Evolutionary conservation across 1,139 yeast species (phyloP).

Genomic region (Taphrina pruni): DNA sequence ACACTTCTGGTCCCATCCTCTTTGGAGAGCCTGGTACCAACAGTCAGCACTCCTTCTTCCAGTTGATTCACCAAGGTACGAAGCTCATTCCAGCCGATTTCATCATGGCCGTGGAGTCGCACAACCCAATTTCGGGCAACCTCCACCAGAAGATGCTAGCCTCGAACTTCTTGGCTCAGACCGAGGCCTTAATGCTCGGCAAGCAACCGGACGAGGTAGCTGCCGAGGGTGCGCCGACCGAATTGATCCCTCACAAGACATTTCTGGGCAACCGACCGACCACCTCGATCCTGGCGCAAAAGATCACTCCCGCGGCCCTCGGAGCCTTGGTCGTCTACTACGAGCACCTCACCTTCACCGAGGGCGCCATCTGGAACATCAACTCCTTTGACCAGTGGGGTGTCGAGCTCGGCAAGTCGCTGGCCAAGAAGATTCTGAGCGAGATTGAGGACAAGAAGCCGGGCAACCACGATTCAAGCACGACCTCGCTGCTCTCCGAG

Average conservation of each 20-base stretch:
- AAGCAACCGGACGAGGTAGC: slow-evolving; percentile 83
- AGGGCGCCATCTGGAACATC: slow-evolving; percentile 99
- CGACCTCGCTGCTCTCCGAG: slow-evolving; percentile 90
- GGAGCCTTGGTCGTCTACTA: slow-evolving; percentile 97
- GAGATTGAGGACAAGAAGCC: slow-evolving; percentile 71
- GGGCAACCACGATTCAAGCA: slow-evolving; percentile 83
- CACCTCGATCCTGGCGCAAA: slow-evolving; percentile 91
- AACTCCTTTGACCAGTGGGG: slow-evolving; percentile 99
- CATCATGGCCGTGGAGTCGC: slow-evolving; percentile 95
- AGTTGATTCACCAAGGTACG: slow-evolving; percentile 98
- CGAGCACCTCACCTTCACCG: slow-evolving; percentile 95
- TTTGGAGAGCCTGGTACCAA: slow-evolving; percentile 99
- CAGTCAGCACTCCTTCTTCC: slow-evolving; percentile 99
- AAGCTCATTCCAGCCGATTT: slow-evolving; percentile 96
- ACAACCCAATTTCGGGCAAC: slow-evolving; percentile 93
- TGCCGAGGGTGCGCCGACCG: slow-evolving; percentile 80
- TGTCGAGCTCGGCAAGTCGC: slow-evolving; percentile 96
- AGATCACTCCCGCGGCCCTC: slow-evolving; percentile 92
- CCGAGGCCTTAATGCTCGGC: slow-evolving; percentile 97
- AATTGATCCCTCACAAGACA: slow-evolving; percentile 89
- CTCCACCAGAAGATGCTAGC: slow-evolving; percentile 97
- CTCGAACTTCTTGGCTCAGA: slow-evolving; percentile 96
- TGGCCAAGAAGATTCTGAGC: slow-evolving; percentile 92
- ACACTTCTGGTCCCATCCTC: slow-evolving; percentile 92
- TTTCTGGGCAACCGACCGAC: slow-evolving; percentile 99